These are phyloP conservation scores for Apodospora peruviana DNA, from an alignment of 495 filamentous ascomycete species.

Conservation along the genomic window DNA sequence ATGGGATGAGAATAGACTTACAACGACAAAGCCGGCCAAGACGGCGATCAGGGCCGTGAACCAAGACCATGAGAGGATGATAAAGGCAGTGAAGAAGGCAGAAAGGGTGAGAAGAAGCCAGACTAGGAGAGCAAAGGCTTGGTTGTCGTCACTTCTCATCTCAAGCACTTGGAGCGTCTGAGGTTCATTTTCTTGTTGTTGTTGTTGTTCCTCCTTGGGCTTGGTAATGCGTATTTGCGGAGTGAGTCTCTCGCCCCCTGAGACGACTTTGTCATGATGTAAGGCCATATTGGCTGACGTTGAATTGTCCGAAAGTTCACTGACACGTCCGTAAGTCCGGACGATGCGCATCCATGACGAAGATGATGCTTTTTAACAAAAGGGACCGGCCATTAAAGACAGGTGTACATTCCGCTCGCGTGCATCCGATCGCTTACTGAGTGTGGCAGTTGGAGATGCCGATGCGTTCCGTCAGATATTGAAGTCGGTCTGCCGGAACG, in stretches of 20 bases:
- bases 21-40: conserved; percentile 14
- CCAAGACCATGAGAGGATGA: conserved; percentile 14
- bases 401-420: neutral
- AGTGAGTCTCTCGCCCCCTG: neutral
- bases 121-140: conserved; percentile 11
- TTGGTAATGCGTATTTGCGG: too few relatives aligned
- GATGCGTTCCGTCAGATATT: too few relatives aligned
- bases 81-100: conserved; percentile 5
- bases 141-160: conserved; percentile 5
- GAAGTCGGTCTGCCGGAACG: neutral
- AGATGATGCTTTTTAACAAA: too few relatives aligned
- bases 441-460: too few relatives aligned
- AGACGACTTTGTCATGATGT: neutral
- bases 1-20: conserved; percentile 9
- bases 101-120: neutral
- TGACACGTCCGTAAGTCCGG: too few relatives aligned
- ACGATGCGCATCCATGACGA: too few relatives aligned
- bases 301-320: too few relatives aligned
- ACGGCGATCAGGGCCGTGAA: conserved; percentile 7
- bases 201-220: neutral
- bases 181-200: too few relatives aligned
- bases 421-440: neutral
- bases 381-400: neutral
- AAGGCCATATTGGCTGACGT: too few relatives aligned
- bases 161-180: neutral